A percentile compares a stretch with the other conserved stretches of the same genome.
Conservation (phyloP, 495 filamentous ascomycete species). For the Annulohypoxylon bovei region DNA sequence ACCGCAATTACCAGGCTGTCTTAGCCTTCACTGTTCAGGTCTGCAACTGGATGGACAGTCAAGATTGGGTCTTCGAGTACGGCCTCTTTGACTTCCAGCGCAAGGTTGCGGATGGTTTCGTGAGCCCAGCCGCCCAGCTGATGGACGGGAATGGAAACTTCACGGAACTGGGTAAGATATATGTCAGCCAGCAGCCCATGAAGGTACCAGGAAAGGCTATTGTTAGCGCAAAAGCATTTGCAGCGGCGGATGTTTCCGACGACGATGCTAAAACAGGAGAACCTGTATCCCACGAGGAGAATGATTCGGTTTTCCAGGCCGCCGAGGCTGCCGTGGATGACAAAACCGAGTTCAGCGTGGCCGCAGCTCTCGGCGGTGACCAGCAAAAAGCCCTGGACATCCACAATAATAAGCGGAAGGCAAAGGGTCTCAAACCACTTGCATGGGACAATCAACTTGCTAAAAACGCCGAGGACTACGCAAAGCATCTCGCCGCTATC, state of each 20-base stretch:
- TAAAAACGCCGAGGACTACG: constrained; percentile 46
- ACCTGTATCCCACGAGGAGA: constrained; percentile 13
- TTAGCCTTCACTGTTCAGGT: constrained; percentile 53
- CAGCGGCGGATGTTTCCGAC: neutral
- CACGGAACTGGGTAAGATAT: constrained; percentile 52
- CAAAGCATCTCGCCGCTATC: constrained; percentile 44
- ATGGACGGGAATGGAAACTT: constrained; percentile 57
- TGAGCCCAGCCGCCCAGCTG: constrained; percentile 58
- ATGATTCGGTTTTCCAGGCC: neutral
- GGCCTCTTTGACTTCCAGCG: constrained; percentile 59
- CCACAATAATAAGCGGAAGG: constrained; percentile 45
- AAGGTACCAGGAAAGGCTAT: constrained; percentile 27
- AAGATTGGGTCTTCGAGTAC: constrained; percentile 56
- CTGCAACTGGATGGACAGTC: constrained; percentile 57
- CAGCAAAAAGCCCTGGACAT: constrained; percentile 44
- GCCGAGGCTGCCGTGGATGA: constrained; percentile 1
- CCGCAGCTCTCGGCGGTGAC: constrained; percentile 33
- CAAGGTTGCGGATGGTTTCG: constrained; percentile 54
- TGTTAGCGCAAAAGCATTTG: constrained; percentile 13
- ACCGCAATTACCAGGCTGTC: constrained; percentile 50
- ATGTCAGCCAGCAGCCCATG: constrained; percentile 46
- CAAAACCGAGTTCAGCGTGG: constrained; percentile 9
- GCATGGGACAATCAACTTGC: constrained; percentile 50
- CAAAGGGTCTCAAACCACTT: constrained; percentile 42
- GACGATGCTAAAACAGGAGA: constrained; percentile 6